Evolutionary conservation across 1,284 basidiomycete genomes (phyloP), one percentile per base, ranked within the genome.

Genomic region (Ustilago xerochloae): DNA sequence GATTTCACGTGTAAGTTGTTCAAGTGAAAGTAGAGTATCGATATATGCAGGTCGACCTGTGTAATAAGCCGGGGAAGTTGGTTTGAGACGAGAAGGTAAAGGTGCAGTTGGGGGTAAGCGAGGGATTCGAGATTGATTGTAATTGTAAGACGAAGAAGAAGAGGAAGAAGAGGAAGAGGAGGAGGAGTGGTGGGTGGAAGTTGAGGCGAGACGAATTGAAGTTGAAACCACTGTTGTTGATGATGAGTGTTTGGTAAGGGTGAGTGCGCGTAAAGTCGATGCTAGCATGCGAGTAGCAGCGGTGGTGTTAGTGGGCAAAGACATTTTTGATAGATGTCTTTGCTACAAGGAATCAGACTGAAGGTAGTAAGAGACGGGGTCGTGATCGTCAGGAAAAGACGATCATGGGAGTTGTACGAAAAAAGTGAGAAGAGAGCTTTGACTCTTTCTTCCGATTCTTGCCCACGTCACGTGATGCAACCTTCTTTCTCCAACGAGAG

Each of bases 31-130:
- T 39, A 95, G 85, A 60, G 90, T 88, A 85, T 94, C 92, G 82
- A 91, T 90, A 86, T 91, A 93, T 32, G 87, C 87, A 0, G 92
- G 87, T 46, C 91, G 90, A n/a, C 90, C 91, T n/a, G 93, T 93
- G 86, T 92, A 97, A 86, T 94, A 95, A 51, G 90, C 89, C 16
- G 92, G 88, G 1, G 92, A 91, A 3, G 77, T 59, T 1, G 87
- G 87, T 62, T 85, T 85, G 41, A 75, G 49, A 5, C 84, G 85
- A 6, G 54, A 38, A 0, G 71, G 63, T 5, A 74, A 53, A 2
- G 70, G 70, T 0, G 71, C 62, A 1, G 58, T 50, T 15, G 71
- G 66, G 1, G 66, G 71, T 8, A 69, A 45, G 8, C 46, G 59
- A 1, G 71, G 71, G 2, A 56, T 47, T 7, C 59, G 54, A 2